Conservation (phyloP, 768 basidiomycete genomes). For the Stropharia rugosoannulata region DNA sequence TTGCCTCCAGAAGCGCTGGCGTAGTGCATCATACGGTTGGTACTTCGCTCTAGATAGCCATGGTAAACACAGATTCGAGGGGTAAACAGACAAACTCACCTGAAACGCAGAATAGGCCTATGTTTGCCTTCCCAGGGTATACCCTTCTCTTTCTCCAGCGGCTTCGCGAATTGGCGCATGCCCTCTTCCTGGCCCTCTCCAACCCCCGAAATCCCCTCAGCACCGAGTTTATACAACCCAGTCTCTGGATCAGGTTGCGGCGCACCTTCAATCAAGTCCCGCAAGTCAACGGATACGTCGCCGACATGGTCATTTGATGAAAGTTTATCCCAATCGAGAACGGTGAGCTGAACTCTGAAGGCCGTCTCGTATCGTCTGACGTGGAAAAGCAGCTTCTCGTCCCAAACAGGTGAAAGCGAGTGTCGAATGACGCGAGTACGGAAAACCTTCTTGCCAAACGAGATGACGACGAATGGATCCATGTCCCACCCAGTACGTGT, state of each 20-base stretch:
- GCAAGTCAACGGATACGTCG: slow-evolving; percentile 68
- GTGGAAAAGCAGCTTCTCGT: slow-evolving; percentile 95
- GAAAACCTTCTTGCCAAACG: slow-evolving; percentile 97
- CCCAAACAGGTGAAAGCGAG: slow-evolving; percentile 83
- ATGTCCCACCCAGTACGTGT: slow-evolving; percentile 91
- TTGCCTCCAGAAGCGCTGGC: slow-evolving; percentile 88
- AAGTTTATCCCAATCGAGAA: slow-evolving; percentile 97
- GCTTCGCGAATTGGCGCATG: slow-evolving; percentile 74
- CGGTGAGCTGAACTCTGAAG: slow-evolving; percentile 76
- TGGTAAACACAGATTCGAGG: background rate
- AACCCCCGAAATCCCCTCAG: slow-evolving; percentile 51
- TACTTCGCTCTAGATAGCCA: slow-evolving; percentile 71
- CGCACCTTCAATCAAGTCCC: slow-evolving; percentile 65
- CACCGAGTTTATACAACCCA: slow-evolving; percentile 48
- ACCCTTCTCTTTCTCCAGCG: slow-evolving; percentile 59
- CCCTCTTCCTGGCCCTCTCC: slow-evolving; percentile 70
- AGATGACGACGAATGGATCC: slow-evolving; percentile 96
- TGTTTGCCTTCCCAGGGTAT: slow-evolving; percentile 72
- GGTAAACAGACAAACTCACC: slow-evolving; percentile 36
- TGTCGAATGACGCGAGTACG: slow-evolving; percentile 88
- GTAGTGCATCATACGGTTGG: slow-evolving; percentile 90
- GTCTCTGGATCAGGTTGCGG: slow-evolving; percentile 62
- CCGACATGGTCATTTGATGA: slow-evolving; percentile 88
- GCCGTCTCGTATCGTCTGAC: slow-evolving; percentile 83
- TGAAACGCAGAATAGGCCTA: slow-evolving; percentile 66